Evolutionary conservation across 2,329 filamentous ascomycete genomes (phyloP), one percentile per base, ranked within the genome.

Genomic region (Nemania sp.): DNA sequence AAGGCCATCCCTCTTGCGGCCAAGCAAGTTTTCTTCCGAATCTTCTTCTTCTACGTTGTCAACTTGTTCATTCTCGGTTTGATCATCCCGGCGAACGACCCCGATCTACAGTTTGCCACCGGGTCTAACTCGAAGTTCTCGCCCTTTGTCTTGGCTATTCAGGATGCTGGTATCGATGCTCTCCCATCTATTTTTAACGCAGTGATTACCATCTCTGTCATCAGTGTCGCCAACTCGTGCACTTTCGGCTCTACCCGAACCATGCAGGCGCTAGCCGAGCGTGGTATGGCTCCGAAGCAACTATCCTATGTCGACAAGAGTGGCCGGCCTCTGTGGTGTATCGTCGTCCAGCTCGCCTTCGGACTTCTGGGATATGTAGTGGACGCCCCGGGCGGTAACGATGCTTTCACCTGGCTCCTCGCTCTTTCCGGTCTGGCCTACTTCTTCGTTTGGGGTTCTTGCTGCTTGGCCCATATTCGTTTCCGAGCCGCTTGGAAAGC

Each of bases 401-500:
- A 71, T 1, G 77, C 83, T 57, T 88, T 88, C 73, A 75, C 75
- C 63, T 88, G 84, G 84, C 77, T 88, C 49, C 76, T 90, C 31
- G 81, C 88, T 0, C 80, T 92, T 17, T 89, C 86, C 0, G 88
- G 87, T 46, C 81, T 91, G 8, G 83, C 84, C 2, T 86, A 83
- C 56, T 83, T 92, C 69, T 89, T 91, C 72, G 87, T 88, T 22
- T 92, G 88, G 88, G 84, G 82, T 30, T 86, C 79, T 54, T 84
- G 86, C 66, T 86, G 83, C 68, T 70, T 83, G 2, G 77, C 82
- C 0, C 83, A 87, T 66, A 86, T 87, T 66, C 81, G 82, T 40
- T 87, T 88, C 79, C 80, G 84, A 53, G 69, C 77, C 39, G 83
- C 76, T 12, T 87, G 84, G 84, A 75, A 77, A 57, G 69, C 75